These are phyloP conservation scores for Rubus idaeus DNA, from an alignment of 306 rosid genomes.

Conservation along the genomic window DNA sequence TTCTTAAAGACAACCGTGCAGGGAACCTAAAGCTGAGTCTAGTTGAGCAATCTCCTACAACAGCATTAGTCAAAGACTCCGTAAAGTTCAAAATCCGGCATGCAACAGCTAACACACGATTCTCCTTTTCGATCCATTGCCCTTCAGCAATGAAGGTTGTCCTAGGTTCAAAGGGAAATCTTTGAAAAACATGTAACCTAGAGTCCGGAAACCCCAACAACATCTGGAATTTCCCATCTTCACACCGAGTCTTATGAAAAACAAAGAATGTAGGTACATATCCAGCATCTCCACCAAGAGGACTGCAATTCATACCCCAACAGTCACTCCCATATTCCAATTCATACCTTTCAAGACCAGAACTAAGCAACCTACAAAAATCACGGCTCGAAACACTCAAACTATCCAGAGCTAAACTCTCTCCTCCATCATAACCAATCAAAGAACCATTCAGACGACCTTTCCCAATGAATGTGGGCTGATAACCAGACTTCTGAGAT, in stretches of 20 bases:
- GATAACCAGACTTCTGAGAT: conserved; percentile 40
- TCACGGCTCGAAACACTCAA: conserved; percentile 13
- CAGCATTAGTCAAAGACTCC: conserved; percentile 37
- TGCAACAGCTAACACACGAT: conserved; percentile 49
- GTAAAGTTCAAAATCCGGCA: conserved; percentile 64
- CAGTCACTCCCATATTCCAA: conserved; percentile 55
- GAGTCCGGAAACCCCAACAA: conserved; percentile 54
- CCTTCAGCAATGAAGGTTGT: conserved; percentile 64
- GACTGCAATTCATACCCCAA: conserved; percentile 22
- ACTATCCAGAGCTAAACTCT: conserved; percentile 28
- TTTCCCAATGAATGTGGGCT: conserved; percentile 39
- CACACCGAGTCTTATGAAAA: conserved; percentile 41
- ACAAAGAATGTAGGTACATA: conserved; percentile 44
- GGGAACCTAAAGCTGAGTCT: conserved; percentile 56
- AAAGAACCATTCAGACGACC: conserved; percentile 41
- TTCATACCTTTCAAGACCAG: conserved; percentile 37
- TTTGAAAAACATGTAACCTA: background rate
- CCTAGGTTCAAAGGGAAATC: conserved; percentile 54
- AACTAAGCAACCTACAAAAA: conserved; percentile 40
- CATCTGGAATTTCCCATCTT: conserved; percentile 48
- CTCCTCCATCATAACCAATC: conserved; percentile 30
- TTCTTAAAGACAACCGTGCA: conserved; percentile 50
- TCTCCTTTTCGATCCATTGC: conserved; percentile 65
- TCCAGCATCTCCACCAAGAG: conserved; percentile 42
- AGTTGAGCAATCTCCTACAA: conserved; percentile 62